Percentiles rank a stretch among this genome's conserved stretches.
These are phyloP conservation scores for Pilatotrama ljubarskyi DNA, from an alignment of 768 basidiomycete genomes.

Conservation along the genomic window DNA sequence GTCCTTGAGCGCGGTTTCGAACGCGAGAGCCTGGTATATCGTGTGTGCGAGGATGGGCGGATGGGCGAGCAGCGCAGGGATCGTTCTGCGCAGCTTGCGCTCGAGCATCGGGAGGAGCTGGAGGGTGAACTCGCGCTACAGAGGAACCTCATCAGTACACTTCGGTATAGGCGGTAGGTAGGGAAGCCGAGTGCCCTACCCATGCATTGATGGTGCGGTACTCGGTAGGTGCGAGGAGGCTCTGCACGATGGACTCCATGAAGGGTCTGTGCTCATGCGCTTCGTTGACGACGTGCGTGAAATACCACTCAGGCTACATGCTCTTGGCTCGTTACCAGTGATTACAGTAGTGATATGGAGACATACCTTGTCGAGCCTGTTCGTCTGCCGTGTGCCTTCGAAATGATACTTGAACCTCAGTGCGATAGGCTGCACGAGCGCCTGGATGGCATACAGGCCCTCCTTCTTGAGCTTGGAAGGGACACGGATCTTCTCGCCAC, in stretches of 20 bases:
- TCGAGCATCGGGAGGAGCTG: slow-evolving; percentile 77
- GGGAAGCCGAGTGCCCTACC: slow-evolving; percentile 45
- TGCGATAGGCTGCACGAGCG: slow-evolving; percentile 79
- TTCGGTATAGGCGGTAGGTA: background rate
- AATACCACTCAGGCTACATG: slow-evolving; percentile 96
- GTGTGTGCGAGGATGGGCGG: slow-evolving; percentile 93
- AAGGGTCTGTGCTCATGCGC: slow-evolving; percentile 83
- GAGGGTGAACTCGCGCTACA: slow-evolving; percentile 78
- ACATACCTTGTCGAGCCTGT: slow-evolving; percentile 85
- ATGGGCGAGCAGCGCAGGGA: slow-evolving; percentile 71
- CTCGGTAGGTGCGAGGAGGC: slow-evolving; percentile 61
- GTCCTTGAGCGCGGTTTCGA: slow-evolving; percentile 77
- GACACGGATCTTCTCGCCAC: slow-evolving; percentile 53
- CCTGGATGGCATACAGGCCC: slow-evolving; percentile 81
- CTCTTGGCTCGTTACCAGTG: background rate
- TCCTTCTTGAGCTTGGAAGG: slow-evolving; percentile 36
- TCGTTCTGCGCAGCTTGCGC: slow-evolving; percentile 70
- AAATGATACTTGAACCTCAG: slow-evolving; percentile 96
- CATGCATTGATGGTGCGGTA: slow-evolving; percentile 69
- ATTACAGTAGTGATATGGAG: background rate
- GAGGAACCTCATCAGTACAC: background rate
- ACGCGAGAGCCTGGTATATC: slow-evolving; percentile 87
- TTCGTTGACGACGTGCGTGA: slow-evolving; percentile 87
- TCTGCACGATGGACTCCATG: slow-evolving; percentile 75
- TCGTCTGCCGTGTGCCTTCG: slow-evolving; percentile 82